Conservation (phyloP, 768 basidiomycete species). For the Podaxis carcinomalis region DNA sequence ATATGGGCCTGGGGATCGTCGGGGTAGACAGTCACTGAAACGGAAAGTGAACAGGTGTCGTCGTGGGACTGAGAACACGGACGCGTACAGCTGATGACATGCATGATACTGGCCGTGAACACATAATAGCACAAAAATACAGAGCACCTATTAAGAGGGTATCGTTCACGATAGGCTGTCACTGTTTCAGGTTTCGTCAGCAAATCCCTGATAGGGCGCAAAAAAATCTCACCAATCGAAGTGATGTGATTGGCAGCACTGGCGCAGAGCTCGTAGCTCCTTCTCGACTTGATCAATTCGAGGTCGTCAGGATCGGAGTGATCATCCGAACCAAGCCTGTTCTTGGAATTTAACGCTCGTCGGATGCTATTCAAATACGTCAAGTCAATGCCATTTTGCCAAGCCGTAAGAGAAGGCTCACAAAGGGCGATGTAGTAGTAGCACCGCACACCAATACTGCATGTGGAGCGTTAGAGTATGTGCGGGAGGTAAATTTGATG, state of each 20-base stretch:
- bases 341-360: conserved; percentile 26
- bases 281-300: conserved; percentile 55
- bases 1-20: conserved; percentile 65
- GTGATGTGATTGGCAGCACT: conserved; percentile 79
- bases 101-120: conserved; percentile 79
- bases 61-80: not conserved
- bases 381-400: conserved; percentile 10
- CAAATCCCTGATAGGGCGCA: not conserved
- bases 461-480: conserved; percentile 74
- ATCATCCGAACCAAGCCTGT: conserved; percentile 44
- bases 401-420: conserved; percentile 31
- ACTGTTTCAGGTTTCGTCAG: conserved; percentile 28
- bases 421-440: conserved; percentile 79
- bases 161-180: conserved; percentile 56
- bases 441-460: conserved; percentile 81
- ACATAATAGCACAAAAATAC: conserved; percentile 77
- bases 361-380: conserved; percentile 32
- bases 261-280: conserved; percentile 69
- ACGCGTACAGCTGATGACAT: conserved; percentile 63
- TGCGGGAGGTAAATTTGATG: conserved; percentile 31
- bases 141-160: conserved; percentile 55
- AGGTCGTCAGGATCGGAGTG: conserved; percentile 41
- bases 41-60: not conserved
- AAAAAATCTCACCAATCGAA: conserved; percentile 45
- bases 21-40: conserved; percentile 57